phyloP scores from a whole-genome alignment of 352 stramenopile genomes.

The Phytophthora pistaciae region DNA sequence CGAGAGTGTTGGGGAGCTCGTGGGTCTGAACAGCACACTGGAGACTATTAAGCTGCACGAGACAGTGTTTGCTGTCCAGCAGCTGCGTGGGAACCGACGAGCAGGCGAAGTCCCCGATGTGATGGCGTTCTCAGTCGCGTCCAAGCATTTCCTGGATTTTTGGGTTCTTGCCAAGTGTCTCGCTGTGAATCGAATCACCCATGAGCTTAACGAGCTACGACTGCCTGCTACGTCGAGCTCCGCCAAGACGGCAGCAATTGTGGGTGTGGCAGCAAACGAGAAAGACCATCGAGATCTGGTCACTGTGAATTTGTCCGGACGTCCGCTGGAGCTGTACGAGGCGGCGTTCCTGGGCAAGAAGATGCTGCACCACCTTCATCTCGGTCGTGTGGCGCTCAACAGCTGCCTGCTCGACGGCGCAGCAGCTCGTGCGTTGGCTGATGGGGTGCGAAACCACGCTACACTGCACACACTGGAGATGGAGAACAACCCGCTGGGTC shows the following conservation, averaged over 20 bases:
- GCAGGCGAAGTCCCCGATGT: constrained; percentile 30
- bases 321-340: constrained; percentile 65
- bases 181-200: constrained; percentile 65
- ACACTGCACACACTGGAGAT: constrained; percentile 69
- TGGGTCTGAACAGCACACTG: constrained; percentile 68
- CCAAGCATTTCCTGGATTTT: constrained; percentile 60
- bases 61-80: constrained; percentile 49
- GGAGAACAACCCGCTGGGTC: constrained; percentile 72
- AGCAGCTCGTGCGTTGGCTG: constrained; percentile 62
- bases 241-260: constrained; percentile 11
- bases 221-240: constrained; percentile 33
- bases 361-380: constrained; percentile 74
- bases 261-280: constrained; percentile 21
- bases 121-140: constrained; percentile 38
- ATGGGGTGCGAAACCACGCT: constrained; percentile 72
- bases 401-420: constrained; percentile 63
- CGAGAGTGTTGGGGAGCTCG: constrained; percentile 64
- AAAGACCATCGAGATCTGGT: constrained; percentile 39
- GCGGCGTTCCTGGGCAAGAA: constrained; percentile 73
- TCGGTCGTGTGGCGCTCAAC: constrained; percentile 67
- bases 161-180: constrained; percentile 81
- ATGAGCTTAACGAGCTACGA: constrained; percentile 64
- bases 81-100: constrained; percentile 53
- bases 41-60: constrained; percentile 70
- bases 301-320: constrained; percentile 59